Percentiles rank a stretch among this genome's conserved stretches.
phyloP scores from a whole-genome alignment of 169 alveolate species.

The Perkinsus olseni region DNA sequence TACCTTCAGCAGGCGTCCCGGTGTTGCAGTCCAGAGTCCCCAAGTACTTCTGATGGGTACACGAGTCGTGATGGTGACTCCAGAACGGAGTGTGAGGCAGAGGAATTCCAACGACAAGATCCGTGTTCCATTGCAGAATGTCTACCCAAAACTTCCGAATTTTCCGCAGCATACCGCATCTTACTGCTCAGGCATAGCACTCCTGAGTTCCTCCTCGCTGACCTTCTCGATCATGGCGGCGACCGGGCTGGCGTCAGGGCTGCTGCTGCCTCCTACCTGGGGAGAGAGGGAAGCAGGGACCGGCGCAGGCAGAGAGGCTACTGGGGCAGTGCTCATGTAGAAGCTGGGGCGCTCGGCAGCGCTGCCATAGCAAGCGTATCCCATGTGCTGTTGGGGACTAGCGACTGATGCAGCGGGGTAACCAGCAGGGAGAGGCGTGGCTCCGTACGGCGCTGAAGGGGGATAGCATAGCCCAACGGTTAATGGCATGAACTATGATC shows the following conservation, averaged over 20 bases:
- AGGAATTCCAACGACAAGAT: no score
- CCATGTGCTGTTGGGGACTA: neutral
- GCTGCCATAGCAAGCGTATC: neutral
- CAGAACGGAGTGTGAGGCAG: no score
- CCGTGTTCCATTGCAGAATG: no score
- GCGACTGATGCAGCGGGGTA: neutral
- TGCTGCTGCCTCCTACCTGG: neutral
- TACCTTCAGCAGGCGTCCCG: no score
- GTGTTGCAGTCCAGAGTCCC: no score
- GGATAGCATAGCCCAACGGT: neutral
- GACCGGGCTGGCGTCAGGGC: neutral
- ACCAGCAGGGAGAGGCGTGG: neutral
- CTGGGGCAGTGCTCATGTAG: neutral
- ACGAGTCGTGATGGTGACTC: no score
- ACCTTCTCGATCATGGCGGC: neutral
- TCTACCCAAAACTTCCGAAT: no score
- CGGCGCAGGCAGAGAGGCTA: neutral
- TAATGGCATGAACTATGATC: neutral
- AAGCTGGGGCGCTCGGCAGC: neutral
- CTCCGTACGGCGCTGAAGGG: neutral
- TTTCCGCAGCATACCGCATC: no score
- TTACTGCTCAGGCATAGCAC: neutral
- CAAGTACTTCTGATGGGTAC: no score
- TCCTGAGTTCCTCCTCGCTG: neutral
- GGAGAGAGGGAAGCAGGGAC: neutral